Percentiles rank a stretch among this genome's conserved stretches.
Conservation (phyloP, 1,284 basidiomycete genomes). For the Microbotryum saponariae region DNA sequence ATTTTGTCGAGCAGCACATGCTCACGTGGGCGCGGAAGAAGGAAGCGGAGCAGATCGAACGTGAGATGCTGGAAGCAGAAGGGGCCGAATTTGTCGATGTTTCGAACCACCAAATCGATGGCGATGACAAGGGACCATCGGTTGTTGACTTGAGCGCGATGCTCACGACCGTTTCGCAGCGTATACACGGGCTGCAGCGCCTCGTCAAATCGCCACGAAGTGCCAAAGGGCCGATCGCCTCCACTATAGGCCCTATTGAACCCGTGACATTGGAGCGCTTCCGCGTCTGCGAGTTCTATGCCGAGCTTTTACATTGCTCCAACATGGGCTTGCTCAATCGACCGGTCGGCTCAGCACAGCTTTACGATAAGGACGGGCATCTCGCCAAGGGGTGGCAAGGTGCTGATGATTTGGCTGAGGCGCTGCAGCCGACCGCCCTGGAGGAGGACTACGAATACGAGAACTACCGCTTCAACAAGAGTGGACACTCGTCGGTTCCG, state of each 20-base stretch:
- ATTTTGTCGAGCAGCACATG: slow-evolving; percentile 86
- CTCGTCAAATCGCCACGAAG: slow-evolving; percentile 67
- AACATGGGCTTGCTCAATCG: slow-evolving; percentile 97
- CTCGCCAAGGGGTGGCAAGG: slow-evolving; percentile 20
- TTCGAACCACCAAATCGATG: slow-evolving; percentile 49
- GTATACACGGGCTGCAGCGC: slow-evolving; percentile 62
- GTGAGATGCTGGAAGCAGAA: slow-evolving; percentile 48
- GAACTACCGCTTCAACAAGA: neutral
- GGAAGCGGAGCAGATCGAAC: slow-evolving; percentile 36
- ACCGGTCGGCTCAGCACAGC: slow-evolving; percentile 27
- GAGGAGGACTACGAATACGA: slow-evolving; percentile 6
- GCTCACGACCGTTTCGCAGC: slow-evolving; percentile 65
- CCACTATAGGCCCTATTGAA: slow-evolving; percentile 47
- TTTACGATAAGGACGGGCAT: slow-evolving; percentile 23
- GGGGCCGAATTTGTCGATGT: slow-evolving; percentile 54
- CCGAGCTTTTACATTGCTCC: slow-evolving; percentile 92
- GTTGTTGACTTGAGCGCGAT: slow-evolving; percentile 87
- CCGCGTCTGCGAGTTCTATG: slow-evolving; percentile 94
- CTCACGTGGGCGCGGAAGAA: slow-evolving; percentile 36
- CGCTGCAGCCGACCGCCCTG: slow-evolving; percentile 5
- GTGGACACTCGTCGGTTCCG: slow-evolving; percentile 2
- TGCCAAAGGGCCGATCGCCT: slow-evolving; percentile 45
- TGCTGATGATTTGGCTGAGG: slow-evolving; percentile 24
- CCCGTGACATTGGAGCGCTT: slow-evolving; percentile 93
- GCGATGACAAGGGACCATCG: slow-evolving; percentile 60